These are phyloP conservation scores for Solanum appendiculatum DNA, from an alignment of 257 asterid species.

Conservation along the genomic window DNA sequence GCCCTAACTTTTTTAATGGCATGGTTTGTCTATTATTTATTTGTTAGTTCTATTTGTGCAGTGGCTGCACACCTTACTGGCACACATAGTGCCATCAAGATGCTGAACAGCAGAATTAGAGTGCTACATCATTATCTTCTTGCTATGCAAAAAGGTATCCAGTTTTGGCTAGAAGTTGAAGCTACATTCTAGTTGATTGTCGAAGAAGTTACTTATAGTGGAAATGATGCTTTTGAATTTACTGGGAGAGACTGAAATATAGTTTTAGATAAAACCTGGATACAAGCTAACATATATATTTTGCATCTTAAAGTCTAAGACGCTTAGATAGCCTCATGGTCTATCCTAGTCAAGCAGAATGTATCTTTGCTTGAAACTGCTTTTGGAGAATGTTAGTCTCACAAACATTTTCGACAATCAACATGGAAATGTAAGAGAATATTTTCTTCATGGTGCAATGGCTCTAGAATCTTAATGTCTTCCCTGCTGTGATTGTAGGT, in stretches of 20 bases:
- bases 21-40: neutral
- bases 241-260: neutral
- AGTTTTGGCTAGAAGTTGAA: neutral
- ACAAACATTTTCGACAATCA: neutral
- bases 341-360: neutral
- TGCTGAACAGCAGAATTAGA: constrained; percentile 89
- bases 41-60: constrained; percentile 7
- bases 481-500: constrained; percentile 33
- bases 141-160: constrained; percentile 82
- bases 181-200: neutral
- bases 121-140: constrained; percentile 81
- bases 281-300: neutral
- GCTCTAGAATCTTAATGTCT: constrained; percentile 2
- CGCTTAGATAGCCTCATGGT: neutral
- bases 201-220: neutral
- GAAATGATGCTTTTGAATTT: neutral
- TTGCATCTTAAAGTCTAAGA: neutral
- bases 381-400: neutral
- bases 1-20: neutral
- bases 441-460: neutral
- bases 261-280: neutral
- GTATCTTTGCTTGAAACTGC: neutral
- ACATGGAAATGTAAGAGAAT: neutral
- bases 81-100: constrained; percentile 95
- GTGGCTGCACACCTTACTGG: constrained; percentile 99